These are phyloP conservation scores for Cercophora newfieldiana DNA, from an alignment of 495 filamentous ascomycete genomes.

Conservation along the genomic window DNA sequence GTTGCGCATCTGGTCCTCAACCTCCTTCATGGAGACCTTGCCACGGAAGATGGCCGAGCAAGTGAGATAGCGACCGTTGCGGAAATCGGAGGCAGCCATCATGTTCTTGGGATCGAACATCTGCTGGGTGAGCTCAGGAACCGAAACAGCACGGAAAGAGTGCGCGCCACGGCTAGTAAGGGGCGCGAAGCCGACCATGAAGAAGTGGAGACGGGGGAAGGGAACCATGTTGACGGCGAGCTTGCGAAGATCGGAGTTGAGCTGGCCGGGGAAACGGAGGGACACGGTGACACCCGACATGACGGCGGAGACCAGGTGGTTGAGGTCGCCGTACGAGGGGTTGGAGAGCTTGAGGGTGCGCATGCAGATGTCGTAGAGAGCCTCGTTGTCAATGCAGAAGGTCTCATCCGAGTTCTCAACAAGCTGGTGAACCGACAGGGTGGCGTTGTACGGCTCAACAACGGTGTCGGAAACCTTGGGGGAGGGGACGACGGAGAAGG, in stretches of 20 bases:
- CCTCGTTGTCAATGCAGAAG: conserved; percentile 99
- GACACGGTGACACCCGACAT: conserved; percentile 99
- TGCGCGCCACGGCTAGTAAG: conserved; percentile 93
- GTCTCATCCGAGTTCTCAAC: conserved; percentile 99
- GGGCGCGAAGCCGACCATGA: conserved; percentile 99
- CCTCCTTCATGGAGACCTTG: conserved; percentile 99
- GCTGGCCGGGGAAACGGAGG: conserved; percentile 98
- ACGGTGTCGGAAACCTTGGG: conserved; percentile 99
- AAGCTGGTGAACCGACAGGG: conserved; percentile 97
- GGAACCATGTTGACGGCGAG: conserved; percentile 99
- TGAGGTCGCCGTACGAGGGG: conserved; percentile 98
- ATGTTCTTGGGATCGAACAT: conserved; percentile 99
- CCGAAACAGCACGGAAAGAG: conserved; percentile 95
- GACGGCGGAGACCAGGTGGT: conserved; percentile 98
- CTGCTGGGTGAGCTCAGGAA: conserved; percentile 99
- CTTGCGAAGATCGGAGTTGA: conserved; percentile 99
- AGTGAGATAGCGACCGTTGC: conserved; percentile 98
- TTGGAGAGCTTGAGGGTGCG: conserved; percentile 97
- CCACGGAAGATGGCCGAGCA: conserved; percentile 99
- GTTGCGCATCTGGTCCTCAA: conserved; percentile 99
- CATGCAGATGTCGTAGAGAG: conserved; percentile 99
- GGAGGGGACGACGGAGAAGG: conserved; percentile 99
- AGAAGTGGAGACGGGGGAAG: conserved; percentile 99
- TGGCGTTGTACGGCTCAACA: conserved; percentile 99
- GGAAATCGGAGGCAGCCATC: conserved; percentile 99